A percentile compares a stretch with the other conserved stretches of the same genome.
These are phyloP conservation scores for Podospora pseudoanserina DNA, from an alignment of 495 filamentous ascomycete genomes.

Conservation along the genomic window DNA sequence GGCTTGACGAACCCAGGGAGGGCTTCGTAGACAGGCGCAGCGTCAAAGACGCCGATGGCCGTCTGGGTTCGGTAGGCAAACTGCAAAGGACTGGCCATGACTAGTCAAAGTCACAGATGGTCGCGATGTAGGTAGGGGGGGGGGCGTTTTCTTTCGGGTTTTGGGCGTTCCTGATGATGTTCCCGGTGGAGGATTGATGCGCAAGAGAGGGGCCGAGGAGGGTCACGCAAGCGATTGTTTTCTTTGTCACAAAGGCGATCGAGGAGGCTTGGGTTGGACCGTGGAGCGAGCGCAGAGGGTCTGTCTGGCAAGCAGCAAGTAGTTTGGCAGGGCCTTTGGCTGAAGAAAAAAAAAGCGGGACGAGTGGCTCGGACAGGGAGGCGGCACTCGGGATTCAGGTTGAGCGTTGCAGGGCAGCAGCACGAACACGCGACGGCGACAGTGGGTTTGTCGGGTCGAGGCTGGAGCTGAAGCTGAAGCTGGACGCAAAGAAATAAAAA, in stretches of 20 bases:
- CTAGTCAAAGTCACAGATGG: slow-evolving; percentile 73
- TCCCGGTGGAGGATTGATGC: not conserved
- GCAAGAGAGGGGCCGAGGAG: not conserved
- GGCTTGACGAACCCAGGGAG: slow-evolving; percentile 84
- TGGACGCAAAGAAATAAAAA: slow-evolving; percentile 28
- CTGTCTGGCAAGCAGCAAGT: not conserved
- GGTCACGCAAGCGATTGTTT: not conserved
- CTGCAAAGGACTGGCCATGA: slow-evolving; percentile 87
- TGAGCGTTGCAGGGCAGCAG: not conserved
- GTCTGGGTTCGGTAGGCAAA: slow-evolving; percentile 95
- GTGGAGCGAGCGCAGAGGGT: not conserved
- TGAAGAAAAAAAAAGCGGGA: slow-evolving; percentile 1
- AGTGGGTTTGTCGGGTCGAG: slow-evolving; percentile 5
- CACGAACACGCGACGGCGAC: slow-evolving; percentile 8
- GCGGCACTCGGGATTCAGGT: not conserved
- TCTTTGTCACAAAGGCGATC: not conserved
- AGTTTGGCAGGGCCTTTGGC: not conserved
- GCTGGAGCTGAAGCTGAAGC: slow-evolving; percentile 5
- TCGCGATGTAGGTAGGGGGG: slow-evolving; percentile 28
- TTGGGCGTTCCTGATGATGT: slow-evolving; percentile 5
- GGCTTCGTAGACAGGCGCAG: slow-evolving; percentile 78
- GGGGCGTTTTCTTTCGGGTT: slow-evolving; percentile 8
- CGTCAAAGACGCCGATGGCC: slow-evolving; percentile 89
- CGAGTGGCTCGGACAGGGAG: slow-evolving; percentile 4
- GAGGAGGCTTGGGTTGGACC: not conserved